Evolutionary conservation across 768 basidiomycete species (phyloP).

Genomic region (Trametes cinnabarina): DNA sequence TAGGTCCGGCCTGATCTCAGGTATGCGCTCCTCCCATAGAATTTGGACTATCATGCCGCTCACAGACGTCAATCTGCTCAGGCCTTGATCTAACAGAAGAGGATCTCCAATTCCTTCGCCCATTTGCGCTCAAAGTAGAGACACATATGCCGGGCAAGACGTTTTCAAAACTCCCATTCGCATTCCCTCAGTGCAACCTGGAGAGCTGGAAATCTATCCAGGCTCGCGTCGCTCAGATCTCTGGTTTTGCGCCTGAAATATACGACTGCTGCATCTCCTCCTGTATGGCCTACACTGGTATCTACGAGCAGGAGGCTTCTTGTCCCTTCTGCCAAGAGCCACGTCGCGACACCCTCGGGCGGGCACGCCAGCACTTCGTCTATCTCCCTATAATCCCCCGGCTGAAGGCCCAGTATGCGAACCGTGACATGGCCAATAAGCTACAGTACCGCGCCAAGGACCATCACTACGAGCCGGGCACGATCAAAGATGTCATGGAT

Average conservation of each 20-base stretch:
- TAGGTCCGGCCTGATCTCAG: neutral
- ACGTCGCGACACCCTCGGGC: conserved; percentile 22
- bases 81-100: neutral
- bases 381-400: conserved; percentile 43
- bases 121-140: conserved; percentile 32
- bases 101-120: conserved; percentile 17
- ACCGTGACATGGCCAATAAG: conserved; percentile 20
- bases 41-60: neutral
- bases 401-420: conserved; percentile 29
- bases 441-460: conserved; percentile 31
- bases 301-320: conserved; percentile 11
- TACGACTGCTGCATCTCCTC: conserved; percentile 45
- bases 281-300: conserved; percentile 39
- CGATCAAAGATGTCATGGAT: conserved; percentile 39
- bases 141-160: conserved; percentile 26
- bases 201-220: conserved; percentile 21
- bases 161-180: conserved; percentile 26
- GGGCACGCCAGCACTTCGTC: conserved; percentile 28
- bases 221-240: conserved; percentile 28
- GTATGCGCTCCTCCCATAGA: too few species aligned
- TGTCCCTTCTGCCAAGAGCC: conserved; percentile 39
- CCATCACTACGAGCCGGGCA: conserved; percentile 21
- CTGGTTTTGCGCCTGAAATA: conserved; percentile 31
- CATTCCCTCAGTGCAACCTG: conserved; percentile 25
- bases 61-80: neutral